Base-by-base conservation (phyloP, 2,329 filamentous ascomycete genomes). In the Dactylellina leptospora region DNA sequence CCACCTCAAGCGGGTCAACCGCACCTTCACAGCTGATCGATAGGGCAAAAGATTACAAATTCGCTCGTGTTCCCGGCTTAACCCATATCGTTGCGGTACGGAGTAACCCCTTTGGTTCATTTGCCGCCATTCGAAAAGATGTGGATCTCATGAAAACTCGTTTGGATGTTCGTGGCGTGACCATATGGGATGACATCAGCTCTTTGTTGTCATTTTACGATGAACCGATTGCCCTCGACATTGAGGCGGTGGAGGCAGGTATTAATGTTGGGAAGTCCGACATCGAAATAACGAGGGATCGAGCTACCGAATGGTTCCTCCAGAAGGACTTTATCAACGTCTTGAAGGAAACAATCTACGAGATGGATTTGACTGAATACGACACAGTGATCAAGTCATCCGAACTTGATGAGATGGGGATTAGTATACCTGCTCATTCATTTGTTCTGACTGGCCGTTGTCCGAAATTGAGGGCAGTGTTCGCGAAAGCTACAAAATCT, bases 41-140 rank as follows among this genome's bases (percentile, higher is more conserved):
- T 30, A 90, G 87, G 76, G 85, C 86, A 10, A 96, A 96, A 75
- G 92, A 96, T 78, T 96, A 96, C 82, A 99, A 99, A 78, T 99
- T 97, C 76, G 88, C 93, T 76, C 88, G 95, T 64, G 87, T 99
- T 6, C 90, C 95, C 0, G 92, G 90, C 42, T 86, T 99, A 62
- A 96, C 92, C 1, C 88, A 92, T 33, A 91, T 96, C 11, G 85
- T 90, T 28, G 88, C 88, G 2, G 93, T 97, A 5, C 86, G 92
- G 75, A 93, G 92, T 76, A 97, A 95, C 30, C 86, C 89, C 0
- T 96, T 91, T 80, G 95, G 95, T 3, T 91, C 93, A 0, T 97
- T 93, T 81, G 90, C 92, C 30, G 92, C 92, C 2, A 85, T 96
- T 47, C 87, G 95, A 48, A 89, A 90, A 77, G 93, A 97, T 76